A percentile compares a stretch with the other conserved stretches of the same genome.
phyloP scores from a whole-genome alignment of 2,329 filamentous ascomycete species.

The Biscogniauxia mediterranea region DNA sequence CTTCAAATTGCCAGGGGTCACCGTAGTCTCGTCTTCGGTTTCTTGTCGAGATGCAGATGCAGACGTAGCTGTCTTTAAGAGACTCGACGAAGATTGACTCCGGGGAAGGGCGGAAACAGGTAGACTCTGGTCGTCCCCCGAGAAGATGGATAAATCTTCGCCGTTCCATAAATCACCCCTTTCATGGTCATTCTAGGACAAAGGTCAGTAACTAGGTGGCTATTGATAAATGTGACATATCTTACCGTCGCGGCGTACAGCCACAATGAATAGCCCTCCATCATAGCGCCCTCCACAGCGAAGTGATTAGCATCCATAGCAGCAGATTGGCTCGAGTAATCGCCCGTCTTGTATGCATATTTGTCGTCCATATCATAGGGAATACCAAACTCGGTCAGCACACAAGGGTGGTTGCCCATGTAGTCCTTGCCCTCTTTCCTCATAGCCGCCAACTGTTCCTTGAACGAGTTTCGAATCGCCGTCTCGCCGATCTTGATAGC shows the following conservation, averaged over 20 bases:
- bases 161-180: slow-evolving; percentile 97
- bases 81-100: slow-evolving; percentile 47
- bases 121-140: slow-evolving; percentile 71
- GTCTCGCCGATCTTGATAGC: slow-evolving; percentile 90
- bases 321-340: slow-evolving; percentile 88
- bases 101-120: slow-evolving; percentile 51
- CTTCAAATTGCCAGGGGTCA: slow-evolving; percentile 76
- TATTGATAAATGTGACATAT: slow-evolving; percentile 17
- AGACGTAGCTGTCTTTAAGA: slow-evolving; percentile 39
- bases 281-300: slow-evolving; percentile 77
- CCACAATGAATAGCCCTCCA: slow-evolving; percentile 89
- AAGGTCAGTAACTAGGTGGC: slow-evolving; percentile 10
- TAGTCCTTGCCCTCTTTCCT: slow-evolving; percentile 83
- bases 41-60: slow-evolving; percentile 36
- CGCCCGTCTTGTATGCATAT: slow-evolving; percentile 89
- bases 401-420: slow-evolving; percentile 82
- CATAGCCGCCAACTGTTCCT: slow-evolving; percentile 80
- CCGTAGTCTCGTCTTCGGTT: slow-evolving; percentile 51
- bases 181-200: slow-evolving; percentile 73
- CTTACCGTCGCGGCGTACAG: slow-evolving; percentile 71
- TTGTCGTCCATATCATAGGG: slow-evolving; percentile 99
- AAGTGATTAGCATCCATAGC: slow-evolving; percentile 97
- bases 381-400: slow-evolving; percentile 95
- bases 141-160: slow-evolving; percentile 91
- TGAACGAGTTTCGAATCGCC: slow-evolving; percentile 90